Conservation (phyloP, 2,329 filamentous ascomycete genomes). For the Microdochium paspali region DNA sequence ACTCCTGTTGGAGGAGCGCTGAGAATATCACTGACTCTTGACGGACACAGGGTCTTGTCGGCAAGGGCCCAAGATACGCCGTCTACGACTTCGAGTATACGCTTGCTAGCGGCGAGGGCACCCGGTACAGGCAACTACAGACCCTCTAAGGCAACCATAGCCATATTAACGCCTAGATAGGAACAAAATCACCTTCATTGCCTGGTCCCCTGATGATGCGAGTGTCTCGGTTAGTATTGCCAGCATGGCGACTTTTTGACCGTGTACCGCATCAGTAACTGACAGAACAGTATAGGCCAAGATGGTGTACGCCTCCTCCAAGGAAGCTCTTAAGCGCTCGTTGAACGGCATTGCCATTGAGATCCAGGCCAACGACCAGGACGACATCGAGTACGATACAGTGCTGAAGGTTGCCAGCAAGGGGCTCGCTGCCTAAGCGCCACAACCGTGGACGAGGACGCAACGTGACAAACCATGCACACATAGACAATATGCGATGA, state of each 20-base stretch:
- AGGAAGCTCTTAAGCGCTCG: slow-evolving; percentile 73
- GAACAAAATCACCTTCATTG: slow-evolving; percentile 72
- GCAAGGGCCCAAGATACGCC: slow-evolving; percentile 70
- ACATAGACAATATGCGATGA: neutral
- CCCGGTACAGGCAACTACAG: slow-evolving; percentile 39
- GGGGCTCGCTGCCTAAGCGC: slow-evolving; percentile 40
- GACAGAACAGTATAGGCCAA: slow-evolving; percentile 51
- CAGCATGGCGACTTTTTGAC: no score
- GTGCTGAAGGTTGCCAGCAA: slow-evolving; percentile 60
- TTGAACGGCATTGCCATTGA: slow-evolving; percentile 68
- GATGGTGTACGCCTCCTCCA: slow-evolving; percentile 87
- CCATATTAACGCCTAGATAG: slow-evolving; percentile 22
- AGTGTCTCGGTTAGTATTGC: slow-evolving; percentile 55
- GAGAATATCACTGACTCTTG: slow-evolving; percentile 1
- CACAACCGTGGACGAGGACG: neutral
- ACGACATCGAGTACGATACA: slow-evolving; percentile 71
- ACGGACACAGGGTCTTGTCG: slow-evolving; percentile 37
- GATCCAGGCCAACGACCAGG: slow-evolving; percentile 74
- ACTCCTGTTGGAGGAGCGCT: neutral
- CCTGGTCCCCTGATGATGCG: slow-evolving; percentile 77
- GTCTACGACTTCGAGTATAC: slow-evolving; percentile 80
- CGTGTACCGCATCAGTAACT: no score
- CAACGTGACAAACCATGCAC: neutral
- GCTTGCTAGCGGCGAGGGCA: slow-evolving; percentile 62
- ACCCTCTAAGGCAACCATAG: neutral